A percentile compares a stretch with the other conserved stretches of the same genome.
These are phyloP conservation scores for Claviceps lovelessii DNA, from an alignment of 2,329 filamentous ascomycete species.

Conservation along the genomic window DNA sequence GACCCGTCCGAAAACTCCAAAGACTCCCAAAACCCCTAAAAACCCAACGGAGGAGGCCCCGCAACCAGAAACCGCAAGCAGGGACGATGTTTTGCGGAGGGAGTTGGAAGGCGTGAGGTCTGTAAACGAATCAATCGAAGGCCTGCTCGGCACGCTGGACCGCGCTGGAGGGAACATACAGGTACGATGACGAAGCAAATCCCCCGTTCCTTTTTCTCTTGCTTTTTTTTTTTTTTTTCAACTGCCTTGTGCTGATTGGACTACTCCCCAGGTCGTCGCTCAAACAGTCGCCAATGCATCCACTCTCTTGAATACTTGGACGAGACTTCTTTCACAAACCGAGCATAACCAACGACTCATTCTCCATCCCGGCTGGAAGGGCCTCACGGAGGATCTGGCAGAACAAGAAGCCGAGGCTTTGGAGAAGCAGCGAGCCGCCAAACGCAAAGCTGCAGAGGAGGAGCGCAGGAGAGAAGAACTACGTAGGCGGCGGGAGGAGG, in stretches of 20 bases:
- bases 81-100: conserved; percentile 58
- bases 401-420: conserved; percentile 72
- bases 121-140: conserved; percentile 79
- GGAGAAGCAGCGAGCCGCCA: conserved; percentile 59
- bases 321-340: conserved; percentile 86
- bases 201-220: neutral
- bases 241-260: neutral
- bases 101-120: conserved; percentile 74
- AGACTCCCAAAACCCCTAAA: conserved; percentile 33
- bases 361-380: conserved; percentile 78
- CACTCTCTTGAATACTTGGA: conserved; percentile 86
- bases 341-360: conserved; percentile 94
- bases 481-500: conserved; percentile 47
- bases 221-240: neutral
- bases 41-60: conserved; percentile 28
- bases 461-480: conserved; percentile 63
- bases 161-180: conserved; percentile 66
- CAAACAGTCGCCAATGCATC: conserved; percentile 78
- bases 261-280: conserved; percentile 53
- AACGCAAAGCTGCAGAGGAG: conserved; percentile 63
- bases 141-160: conserved; percentile 56
- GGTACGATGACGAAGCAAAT: conserved; percentile 25
- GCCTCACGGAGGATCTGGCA: conserved; percentile 71
- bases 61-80: conserved; percentile 37
- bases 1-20: conserved; percentile 25